phyloP scores from a whole-genome alignment of 2,329 filamentous ascomycete genomes.

The Epichloe sibirici region DNA sequence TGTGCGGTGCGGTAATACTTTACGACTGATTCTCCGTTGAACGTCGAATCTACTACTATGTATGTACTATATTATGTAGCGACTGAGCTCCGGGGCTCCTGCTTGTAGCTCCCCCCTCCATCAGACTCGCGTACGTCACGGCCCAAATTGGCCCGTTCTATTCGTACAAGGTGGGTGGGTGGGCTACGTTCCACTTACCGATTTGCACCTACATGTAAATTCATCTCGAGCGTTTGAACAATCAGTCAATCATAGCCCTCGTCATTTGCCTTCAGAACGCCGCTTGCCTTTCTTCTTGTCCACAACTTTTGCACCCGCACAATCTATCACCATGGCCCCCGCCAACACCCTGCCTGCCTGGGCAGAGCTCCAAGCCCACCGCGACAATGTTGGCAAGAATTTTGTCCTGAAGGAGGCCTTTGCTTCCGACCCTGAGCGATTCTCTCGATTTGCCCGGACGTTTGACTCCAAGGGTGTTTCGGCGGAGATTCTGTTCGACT shows the following conservation, averaged over 20 bases:
- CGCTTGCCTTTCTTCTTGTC: neutral
- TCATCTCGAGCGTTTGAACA: neutral
- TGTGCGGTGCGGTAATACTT: no score
- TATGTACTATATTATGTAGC: no score
- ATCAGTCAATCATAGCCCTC: neutral
- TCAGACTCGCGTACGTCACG: no score
- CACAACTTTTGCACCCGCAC: neutral
- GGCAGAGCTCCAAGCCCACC: slow-evolving; percentile 83
- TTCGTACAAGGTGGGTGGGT: no score
- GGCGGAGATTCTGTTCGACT: slow-evolving; percentile 91
- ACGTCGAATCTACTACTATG: no score
- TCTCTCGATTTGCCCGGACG: slow-evolving; percentile 77
- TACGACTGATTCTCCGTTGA: no score
- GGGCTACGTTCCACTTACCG: no score
- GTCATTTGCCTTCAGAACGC: neutral
- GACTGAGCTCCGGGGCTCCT: no score
- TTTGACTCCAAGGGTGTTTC: slow-evolving; percentile 74
- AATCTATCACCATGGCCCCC: slow-evolving; percentile 52
- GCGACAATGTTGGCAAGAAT: slow-evolving; percentile 72
- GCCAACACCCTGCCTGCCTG: slow-evolving; percentile 77
- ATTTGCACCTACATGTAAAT: no score
- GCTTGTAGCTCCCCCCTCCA: no score
- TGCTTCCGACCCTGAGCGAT: slow-evolving; percentile 74
- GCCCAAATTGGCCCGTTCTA: no score
- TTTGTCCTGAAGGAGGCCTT: slow-evolving; percentile 93